Base-by-base conservation (phyloP, 1,139 yeast species). In the Maudiozyma humilis region DNA sequence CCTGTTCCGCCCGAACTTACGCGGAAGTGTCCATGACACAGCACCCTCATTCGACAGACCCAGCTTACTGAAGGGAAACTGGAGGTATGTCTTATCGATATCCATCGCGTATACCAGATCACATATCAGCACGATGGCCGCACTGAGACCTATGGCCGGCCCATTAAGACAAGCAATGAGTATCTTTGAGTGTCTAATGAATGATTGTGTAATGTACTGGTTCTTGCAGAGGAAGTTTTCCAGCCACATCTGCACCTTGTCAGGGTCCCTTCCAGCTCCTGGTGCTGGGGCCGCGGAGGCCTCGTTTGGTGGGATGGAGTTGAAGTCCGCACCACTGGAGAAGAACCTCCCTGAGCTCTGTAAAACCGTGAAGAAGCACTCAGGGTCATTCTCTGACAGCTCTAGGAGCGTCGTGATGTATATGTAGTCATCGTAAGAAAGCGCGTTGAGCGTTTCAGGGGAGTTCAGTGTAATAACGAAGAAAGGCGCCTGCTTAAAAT, bases 31-130 rank as follows among this genome's bases (percentile, higher is more conserved):
- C 18, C 78, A 75, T 8, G 88, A 78, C 3, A 87, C 69, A 5
- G 80, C 87, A 47, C 95, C 95, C 64, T 87, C 96, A 47, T 86
- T 78, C 3, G 84, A 91, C 55, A 87, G 72, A 2, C 95, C 95
- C 56, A 87, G 73, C 60, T 82, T 82, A 43, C 91, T 78, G 64
- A 87, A 87, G 14, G 96, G 96, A 23, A 82, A 73, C 59, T 82
- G 72, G 47, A 83, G 52, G 62, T 70, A 83, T 43, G 82, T 75
- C 7, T 76, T 79, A 51, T 81, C 78, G 2, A 37, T 15, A 40
- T 44, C 41, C 54, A 69, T 73, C 18, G 82, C 83, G 57, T 84
- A 85, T 29, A 87, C 71, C 53, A 87, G 72, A 63, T 87, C 96
- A 62, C 86, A 79, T 48, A 83, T 69, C 19, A 83, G 76, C 25